Evolutionary conservation across 306 rosid species (phyloP), one percentile per base, ranked within the genome.

Genomic region (Ochetophila trinervis): DNA sequence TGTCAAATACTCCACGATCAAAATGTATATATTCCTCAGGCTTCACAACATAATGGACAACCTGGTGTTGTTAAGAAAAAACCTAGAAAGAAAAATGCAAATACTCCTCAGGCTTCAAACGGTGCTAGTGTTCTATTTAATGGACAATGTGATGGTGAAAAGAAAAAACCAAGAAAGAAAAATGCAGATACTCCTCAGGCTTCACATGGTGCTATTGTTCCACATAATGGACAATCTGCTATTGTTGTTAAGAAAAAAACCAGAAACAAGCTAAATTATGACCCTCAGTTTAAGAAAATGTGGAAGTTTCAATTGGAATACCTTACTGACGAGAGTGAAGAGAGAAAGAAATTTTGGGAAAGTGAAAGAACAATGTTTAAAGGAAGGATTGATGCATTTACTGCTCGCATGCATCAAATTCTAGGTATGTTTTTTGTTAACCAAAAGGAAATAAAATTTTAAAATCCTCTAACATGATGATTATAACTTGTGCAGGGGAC

Each of bases 231-330:
- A 27, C 55, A 63, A 49, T 54, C n/a, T n/a, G n/a, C 50, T 63
- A 5, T 23, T 47, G 23, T 45, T 23, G 53, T 48, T 21, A 50
- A 65, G 18, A 50, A 50, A 35, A 51, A 5, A 3, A 51, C 8
- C 5, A 48, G 16, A 16, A 17, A 65, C 2, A 1, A 30, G 55
- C 44, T 0, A 30, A 16, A 65, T 1, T 50, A 68, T 34, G 83
- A 71, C 14, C 18, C 73, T n/a, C 71, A 76, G 30, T 69, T 70
- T 0, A 11, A 57, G 20, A 67, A 60, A 18, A 71, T 71, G 13
- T 87, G 88, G 88, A 65, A 64, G 17, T 32, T 74, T 10, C 22
- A 82, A 2, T 17, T 63, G 62, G 50, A 68, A 40, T 71, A 37
- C 20, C 67, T 49, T 15, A 35, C 21, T 18, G n/a, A 58, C 0